Evolutionary conservation across 2,329 filamentous ascomycete species (phyloP).

Genomic region (Blastomyces parvus): DNA sequence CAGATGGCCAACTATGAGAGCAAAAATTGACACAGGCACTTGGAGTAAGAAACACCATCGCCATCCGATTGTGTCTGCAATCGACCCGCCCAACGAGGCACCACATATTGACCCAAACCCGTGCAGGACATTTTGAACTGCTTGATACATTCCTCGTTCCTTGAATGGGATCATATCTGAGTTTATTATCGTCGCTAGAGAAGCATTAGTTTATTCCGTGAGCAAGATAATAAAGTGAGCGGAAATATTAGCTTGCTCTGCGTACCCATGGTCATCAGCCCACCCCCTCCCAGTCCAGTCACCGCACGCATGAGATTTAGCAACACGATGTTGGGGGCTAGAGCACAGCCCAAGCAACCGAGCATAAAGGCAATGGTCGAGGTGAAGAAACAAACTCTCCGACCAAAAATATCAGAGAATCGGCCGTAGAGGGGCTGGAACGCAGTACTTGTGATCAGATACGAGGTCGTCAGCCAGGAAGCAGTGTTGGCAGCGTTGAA

Average conservation of each 20-base stretch:
- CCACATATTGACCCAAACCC: constrained; percentile 54
- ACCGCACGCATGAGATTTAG: constrained; percentile 62
- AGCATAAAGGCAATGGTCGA: constrained; percentile 53
- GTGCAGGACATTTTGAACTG: constrained; percentile 50
- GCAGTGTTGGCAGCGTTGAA: constrained; percentile 39
- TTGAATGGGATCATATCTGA: constrained; percentile 67
- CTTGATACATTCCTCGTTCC: constrained; percentile 63
- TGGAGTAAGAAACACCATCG: constrained; percentile 51
- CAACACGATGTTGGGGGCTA: constrained; percentile 56
- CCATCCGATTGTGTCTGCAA: constrained; percentile 39
- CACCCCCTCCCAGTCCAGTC: constrained; percentile 65
- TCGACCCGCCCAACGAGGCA: constrained; percentile 37
- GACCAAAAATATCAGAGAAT: constrained; percentile 61
- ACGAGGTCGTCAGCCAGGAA: constrained; percentile 49
- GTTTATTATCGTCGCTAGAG: constrained; percentile 52
- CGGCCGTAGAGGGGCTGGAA: constrained; percentile 66
- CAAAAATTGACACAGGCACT: constrained; percentile 50
- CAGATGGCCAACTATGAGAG: constrained; percentile 44
- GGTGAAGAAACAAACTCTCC: constrained; percentile 50
- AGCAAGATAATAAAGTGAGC: background rate
- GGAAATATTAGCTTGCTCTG: background rate
- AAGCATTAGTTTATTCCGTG: background rate
- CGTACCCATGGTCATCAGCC: constrained; percentile 53
- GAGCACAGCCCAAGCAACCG: constrained; percentile 60
- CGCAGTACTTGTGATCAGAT: constrained; percentile 55